Evolutionary conservation across 768 basidiomycete species (phyloP).

Genomic region (Tephrocybe sp.): DNA sequence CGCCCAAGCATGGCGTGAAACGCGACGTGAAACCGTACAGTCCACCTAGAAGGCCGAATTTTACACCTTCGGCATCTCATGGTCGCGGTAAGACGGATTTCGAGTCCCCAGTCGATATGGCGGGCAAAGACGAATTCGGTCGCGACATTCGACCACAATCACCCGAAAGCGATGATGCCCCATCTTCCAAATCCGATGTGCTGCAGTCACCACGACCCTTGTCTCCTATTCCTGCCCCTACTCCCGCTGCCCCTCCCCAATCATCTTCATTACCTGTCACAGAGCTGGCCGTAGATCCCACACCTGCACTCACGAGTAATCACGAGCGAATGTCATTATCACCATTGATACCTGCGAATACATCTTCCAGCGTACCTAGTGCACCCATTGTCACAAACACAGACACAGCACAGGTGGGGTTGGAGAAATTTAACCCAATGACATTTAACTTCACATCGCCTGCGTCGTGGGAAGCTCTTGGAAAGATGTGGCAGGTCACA

Average conservation of each 20-base stretch:
- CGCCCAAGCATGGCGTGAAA: constrained; percentile 51
- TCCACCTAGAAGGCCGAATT: constrained; percentile 50
- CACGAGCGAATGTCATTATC: constrained; percentile 42
- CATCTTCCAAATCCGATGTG: constrained; percentile 18
- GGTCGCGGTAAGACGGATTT: constrained; percentile 23
- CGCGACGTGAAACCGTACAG: constrained; percentile 56
- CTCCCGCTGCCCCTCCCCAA: constrained; percentile 7
- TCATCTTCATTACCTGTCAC: constrained; percentile 14
- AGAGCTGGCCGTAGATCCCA: constrained; percentile 38
- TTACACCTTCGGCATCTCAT: constrained; percentile 23
- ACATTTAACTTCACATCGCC: constrained; percentile 74
- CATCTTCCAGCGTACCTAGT: constrained; percentile 49
- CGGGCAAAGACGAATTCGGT: constrained; percentile 83
- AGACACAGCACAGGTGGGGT: constrained; percentile 38
- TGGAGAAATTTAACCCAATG: constrained; percentile 68
- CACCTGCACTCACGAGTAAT: constrained; percentile 43
- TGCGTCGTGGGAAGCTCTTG: constrained; percentile 77
- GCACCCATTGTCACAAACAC: constrained; percentile 35
- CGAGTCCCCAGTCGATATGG: constrained; percentile 24
- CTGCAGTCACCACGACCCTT: constrained; percentile 22
- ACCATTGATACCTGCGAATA: constrained; percentile 56
- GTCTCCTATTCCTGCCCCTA: constrained; percentile 16
- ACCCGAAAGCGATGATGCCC: constrained; percentile 29
- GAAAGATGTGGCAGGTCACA: constrained; percentile 72
- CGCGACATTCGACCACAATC: constrained; percentile 70